phyloP scores from a whole-genome alignment of 2,329 filamentous ascomycete genomes.

The Lachnellula cervina region DNA sequence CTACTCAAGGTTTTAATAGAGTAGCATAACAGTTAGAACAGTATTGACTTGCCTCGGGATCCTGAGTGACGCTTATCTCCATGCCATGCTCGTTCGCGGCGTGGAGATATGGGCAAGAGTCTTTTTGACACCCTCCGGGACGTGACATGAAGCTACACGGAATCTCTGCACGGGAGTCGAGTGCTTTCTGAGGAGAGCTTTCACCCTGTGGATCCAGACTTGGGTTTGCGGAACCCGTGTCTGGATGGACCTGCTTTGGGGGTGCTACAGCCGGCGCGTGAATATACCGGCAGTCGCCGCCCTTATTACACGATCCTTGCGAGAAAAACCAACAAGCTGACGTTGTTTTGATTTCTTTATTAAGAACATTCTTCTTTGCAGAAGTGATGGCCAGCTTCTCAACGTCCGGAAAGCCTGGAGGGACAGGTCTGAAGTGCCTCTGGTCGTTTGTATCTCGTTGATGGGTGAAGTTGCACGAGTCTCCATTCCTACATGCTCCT shows the following conservation, averaged over 20 bases:
- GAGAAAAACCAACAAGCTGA: no score
- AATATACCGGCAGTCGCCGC: no score
- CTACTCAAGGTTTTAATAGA: constrained; percentile 13
- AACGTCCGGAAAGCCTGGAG: no score
- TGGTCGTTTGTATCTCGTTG: neutral
- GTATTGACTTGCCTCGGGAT: constrained; percentile 6
- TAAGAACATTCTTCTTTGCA: no score
- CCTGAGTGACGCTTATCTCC: neutral
- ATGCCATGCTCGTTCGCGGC: constrained; percentile 1
- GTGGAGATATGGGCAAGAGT: constrained; percentile 10
- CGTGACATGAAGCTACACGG: constrained; percentile 8
- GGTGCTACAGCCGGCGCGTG: no score
- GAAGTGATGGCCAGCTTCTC: no score
- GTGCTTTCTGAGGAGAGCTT: constrained; percentile 1
- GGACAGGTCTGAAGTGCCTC: no score
- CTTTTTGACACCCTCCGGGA: constrained; percentile 8
- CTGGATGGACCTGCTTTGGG: no score
- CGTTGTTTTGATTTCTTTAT: no score
- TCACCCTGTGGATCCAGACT: no score
- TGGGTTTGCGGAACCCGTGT: no score
- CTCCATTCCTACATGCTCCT: constrained; percentile 17
- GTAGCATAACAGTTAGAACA: constrained; percentile 4
- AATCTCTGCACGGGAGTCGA: constrained; percentile 11
- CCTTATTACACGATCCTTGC: no score
- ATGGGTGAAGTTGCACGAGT: constrained; percentile 16